Conservation (phyloP, 2,329 filamentous ascomycete species). For the Cladophialophora yegresii region DNA sequence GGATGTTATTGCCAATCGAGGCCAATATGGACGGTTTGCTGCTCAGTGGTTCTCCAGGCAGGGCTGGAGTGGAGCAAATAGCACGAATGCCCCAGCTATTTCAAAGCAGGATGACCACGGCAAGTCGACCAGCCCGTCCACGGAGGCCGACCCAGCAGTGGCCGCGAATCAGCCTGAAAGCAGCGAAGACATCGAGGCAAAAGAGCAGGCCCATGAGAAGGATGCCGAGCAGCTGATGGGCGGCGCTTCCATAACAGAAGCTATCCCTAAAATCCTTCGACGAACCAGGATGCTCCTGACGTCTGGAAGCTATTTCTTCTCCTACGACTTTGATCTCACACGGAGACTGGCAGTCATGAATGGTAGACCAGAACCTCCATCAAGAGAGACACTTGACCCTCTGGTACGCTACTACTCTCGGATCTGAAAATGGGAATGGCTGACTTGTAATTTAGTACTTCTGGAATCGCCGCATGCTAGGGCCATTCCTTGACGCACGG, state of each 20-base stretch:
- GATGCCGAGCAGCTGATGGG: constrained; percentile 11
- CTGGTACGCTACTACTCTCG: constrained; percentile 14
- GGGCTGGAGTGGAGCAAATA: constrained; percentile 59
- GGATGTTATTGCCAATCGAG: constrained; percentile 81
- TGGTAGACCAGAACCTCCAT: constrained; percentile 19
- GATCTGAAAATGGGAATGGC: neutral
- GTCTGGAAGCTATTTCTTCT: constrained; percentile 87
- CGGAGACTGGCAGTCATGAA: constrained; percentile 53
- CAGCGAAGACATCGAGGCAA: constrained; percentile 2
- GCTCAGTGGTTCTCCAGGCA: constrained; percentile 86
- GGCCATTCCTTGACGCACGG: constrained; percentile 72
- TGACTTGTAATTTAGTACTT: constrained; percentile 62
- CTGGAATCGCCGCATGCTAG: constrained; percentile 80
- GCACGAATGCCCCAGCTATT: neutral
- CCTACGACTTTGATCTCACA: constrained; percentile 92
- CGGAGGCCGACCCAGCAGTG: constrained; percentile 11
- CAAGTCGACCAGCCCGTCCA: neutral
- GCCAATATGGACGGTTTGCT: constrained; percentile 85
- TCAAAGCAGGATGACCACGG: neutral
- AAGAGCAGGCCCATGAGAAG: constrained; percentile 8
- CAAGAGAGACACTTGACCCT: constrained; percentile 24
- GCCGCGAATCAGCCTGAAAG: constrained; percentile 18
- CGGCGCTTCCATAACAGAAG: constrained; percentile 47
- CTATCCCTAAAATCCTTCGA: constrained; percentile 81
- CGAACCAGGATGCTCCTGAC: constrained; percentile 84